A percentile compares a stretch with the other conserved stretches of the same genome.
phyloP scores from a whole-genome alignment of 2,329 filamentous ascomycete genomes.

The Xylariales sp. region DNA sequence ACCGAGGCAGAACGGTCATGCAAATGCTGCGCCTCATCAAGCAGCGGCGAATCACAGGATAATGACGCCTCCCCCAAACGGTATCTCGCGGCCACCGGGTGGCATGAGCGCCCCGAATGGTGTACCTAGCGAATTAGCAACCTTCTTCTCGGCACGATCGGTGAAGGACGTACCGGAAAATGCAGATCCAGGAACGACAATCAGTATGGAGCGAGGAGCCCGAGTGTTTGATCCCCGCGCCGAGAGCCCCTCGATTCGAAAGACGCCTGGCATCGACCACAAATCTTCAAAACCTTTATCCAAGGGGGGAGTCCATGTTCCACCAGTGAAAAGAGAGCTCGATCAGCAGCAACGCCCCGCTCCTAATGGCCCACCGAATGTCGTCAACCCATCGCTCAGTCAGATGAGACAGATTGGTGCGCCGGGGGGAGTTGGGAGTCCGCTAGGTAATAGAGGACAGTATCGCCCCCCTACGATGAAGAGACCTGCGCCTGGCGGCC shows the following conservation, averaged over 20 bases:
- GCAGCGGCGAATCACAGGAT: constrained; percentile 43
- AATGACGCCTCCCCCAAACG: constrained; percentile 50
- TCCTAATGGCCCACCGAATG: constrained; percentile 46
- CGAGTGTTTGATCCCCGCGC: constrained; percentile 78
- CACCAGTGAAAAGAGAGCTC: constrained; percentile 51
- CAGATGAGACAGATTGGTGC: constrained; percentile 69
- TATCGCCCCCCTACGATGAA: constrained; percentile 72
- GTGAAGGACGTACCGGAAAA: constrained; percentile 63
- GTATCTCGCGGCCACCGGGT: constrained; percentile 39
- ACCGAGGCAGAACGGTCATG: constrained; percentile 38
- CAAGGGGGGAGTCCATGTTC: constrained; percentile 65
- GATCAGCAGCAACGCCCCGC: constrained; percentile 39
- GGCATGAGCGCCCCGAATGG: constrained; percentile 43
- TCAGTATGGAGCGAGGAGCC: constrained; percentile 57
- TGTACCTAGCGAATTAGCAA: constrained; percentile 58
- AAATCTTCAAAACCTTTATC: constrained; percentile 78
- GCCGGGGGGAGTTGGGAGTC: constrained; percentile 65
- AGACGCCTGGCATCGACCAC: constrained; percentile 89
- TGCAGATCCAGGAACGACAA: constrained; percentile 55
- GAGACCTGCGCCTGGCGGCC: constrained; percentile 54
- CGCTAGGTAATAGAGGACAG: constrained; percentile 67
- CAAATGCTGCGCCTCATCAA: constrained; percentile 43
- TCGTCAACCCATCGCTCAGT: constrained; percentile 66
- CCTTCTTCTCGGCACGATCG: constrained; percentile 78
- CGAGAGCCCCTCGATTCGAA: constrained; percentile 86